These are phyloP conservation scores for Xylaria sp. DNA, from an alignment of 2,329 filamentous ascomycete species.

Conservation along the genomic window DNA sequence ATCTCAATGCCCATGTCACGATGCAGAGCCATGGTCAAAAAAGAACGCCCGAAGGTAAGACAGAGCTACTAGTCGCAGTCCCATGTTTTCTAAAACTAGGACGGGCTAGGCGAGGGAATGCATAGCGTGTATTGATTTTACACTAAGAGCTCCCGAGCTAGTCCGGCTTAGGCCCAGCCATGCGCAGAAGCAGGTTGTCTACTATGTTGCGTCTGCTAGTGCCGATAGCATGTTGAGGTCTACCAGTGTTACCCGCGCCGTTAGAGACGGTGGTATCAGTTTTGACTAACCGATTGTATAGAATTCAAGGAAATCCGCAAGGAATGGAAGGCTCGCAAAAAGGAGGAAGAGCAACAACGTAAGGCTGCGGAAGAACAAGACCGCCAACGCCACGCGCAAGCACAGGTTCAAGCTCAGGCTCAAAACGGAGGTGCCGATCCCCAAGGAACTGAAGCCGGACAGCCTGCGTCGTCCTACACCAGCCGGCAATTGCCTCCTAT, in stretches of 20 bases:
- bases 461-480: conserved; percentile 62
- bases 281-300: conserved; percentile 50
- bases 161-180: conserved; percentile 1
- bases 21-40: conserved; percentile 98
- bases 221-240: neutral
- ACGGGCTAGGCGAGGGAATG: neutral
- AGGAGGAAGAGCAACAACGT: conserved; percentile 91
- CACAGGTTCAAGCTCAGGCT: conserved; percentile 61
- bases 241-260: neutral
- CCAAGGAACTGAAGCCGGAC: conserved; percentile 57
- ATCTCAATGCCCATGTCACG: conserved; percentile 96
- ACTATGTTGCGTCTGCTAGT: neutral
- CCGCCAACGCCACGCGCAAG: conserved; percentile 62
- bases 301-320: conserved; percentile 99
- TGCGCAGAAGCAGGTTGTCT: neutral
- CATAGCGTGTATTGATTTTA: neutral
- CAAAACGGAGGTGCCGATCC: conserved; percentile 57
- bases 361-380: conserved; percentile 88
- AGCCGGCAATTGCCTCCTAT: conserved; percentile 76
- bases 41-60: conserved; percentile 93
- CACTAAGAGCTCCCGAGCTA: conserved; percentile 8
- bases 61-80: neutral
- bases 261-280: neutral
- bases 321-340: conserved; percentile 99
- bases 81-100: neutral